Evolutionary conservation across 208 protist genomes (phyloP).

Genomic region (Leishmania mexicana): DNA sequence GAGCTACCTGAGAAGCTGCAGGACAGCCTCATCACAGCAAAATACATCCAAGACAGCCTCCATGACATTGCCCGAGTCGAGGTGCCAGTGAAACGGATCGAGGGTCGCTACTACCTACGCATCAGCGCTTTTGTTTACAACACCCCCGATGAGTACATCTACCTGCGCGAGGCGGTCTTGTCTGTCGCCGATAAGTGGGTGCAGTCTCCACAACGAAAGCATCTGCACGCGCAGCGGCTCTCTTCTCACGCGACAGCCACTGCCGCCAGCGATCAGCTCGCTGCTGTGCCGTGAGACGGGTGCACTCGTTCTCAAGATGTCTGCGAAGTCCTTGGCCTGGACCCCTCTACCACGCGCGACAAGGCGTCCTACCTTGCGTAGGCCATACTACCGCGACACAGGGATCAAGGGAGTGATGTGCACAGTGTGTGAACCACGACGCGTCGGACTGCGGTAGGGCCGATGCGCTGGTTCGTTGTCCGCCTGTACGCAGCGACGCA

Average conservation of each 20-base stretch:
- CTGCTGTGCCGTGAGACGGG: constrained; percentile 52
- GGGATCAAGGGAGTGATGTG: not conserved
- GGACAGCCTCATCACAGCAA: constrained; percentile 60
- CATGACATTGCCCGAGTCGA: constrained; percentile 81
- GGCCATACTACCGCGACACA: not conserved
- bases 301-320: constrained; percentile 57
- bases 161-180: constrained; percentile 76
- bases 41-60: constrained; percentile 80
- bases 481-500: not conserved
- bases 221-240: constrained; percentile 13
- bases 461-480: not conserved
- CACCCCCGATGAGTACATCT: constrained; percentile 79
- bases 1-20: constrained; percentile 82
- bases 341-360: constrained; percentile 47
- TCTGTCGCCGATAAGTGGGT: constrained; percentile 57
- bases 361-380: constrained; percentile 17
- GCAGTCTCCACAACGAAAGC: constrained; percentile 24
- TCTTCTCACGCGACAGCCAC: not conserved
- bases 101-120: constrained; percentile 79
- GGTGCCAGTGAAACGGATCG: constrained; percentile 88
- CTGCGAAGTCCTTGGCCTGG: constrained; percentile 56
- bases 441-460: not conserved
- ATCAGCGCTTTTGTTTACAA: constrained; percentile 93
- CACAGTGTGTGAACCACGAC: not conserved
- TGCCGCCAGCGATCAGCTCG: not conserved